phyloP scores from a whole-genome alignment of 768 basidiomycete genomes.

The Psilocybe tampanensis region DNA sequence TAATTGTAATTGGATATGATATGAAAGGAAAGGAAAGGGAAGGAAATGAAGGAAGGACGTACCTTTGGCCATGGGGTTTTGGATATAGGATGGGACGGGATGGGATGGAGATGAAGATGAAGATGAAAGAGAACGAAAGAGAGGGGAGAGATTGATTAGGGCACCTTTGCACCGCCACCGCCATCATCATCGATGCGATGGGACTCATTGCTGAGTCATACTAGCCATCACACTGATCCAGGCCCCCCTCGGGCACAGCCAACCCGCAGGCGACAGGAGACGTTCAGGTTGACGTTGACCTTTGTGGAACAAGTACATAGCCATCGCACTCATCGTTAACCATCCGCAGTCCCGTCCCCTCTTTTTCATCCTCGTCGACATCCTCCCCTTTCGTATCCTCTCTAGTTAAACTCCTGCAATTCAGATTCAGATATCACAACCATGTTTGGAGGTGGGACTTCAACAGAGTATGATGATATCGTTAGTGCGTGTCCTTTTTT shows the following conservation, averaged over 20 bases:
- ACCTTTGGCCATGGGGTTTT: conserved; percentile 68
- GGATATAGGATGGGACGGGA: no score
- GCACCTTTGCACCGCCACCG: no score
- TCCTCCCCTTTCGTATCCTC: not conserved
- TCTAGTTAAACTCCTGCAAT: no score
- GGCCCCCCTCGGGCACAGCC: no score
- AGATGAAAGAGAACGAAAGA: conserved; percentile 8
- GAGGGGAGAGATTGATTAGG: not conserved
- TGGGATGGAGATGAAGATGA: not conserved
- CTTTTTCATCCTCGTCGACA: not conserved
- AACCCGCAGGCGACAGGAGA: no score
- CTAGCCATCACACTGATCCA: no score
- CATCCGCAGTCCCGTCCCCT: conserved; percentile 14
- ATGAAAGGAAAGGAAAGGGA: no score
- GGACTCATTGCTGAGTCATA: no score
- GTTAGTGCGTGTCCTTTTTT: conserved; percentile 67
- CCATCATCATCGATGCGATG: no score
- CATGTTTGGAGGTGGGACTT: conserved; percentile 74
- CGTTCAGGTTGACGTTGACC: no score
- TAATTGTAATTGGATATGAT: not conserved
- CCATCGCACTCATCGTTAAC: conserved; percentile 5
- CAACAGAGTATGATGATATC: conserved; percentile 88
- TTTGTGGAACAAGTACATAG: conserved; percentile 15
- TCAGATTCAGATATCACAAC: no score
- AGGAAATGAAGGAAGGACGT: conserved; percentile 5